Evolutionary conservation across 192 early-diverging fungal genomes (phyloP).

Genomic region (Haplosporangium gracile): DNA sequence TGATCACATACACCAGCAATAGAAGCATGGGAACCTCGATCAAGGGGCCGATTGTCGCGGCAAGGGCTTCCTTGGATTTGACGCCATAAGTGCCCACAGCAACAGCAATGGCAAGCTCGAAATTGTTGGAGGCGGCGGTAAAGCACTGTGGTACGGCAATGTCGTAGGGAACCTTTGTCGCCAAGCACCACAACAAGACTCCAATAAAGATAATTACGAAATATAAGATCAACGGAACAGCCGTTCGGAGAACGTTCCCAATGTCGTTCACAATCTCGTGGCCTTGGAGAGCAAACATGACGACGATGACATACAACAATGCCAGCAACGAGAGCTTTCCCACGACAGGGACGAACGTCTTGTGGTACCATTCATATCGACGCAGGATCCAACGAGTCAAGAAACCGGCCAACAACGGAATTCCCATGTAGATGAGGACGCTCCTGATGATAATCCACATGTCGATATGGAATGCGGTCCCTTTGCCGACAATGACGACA

Average conservation of each 20-base stretch:
- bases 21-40: conserved; percentile 80
- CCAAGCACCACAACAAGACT: conserved; percentile 58
- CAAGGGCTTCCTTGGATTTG: conserved; percentile 72
- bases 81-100: conserved; percentile 76
- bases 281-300: conserved; percentile 80
- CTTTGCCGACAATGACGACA: conserved; percentile 63
- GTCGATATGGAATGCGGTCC: conserved; percentile 44
- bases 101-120: conserved; percentile 83
- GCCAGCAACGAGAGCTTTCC: conserved; percentile 69
- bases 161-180: conserved; percentile 57
- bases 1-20: conserved; percentile 64
- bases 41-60: conserved; percentile 75
- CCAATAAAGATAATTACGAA: conserved; percentile 68
- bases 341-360: conserved; percentile 66
- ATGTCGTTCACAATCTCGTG: conserved; percentile 71
- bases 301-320: conserved; percentile 75
- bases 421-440: conserved; percentile 77
- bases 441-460: conserved; percentile 68
- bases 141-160: conserved; percentile 71
- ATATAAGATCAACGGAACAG: conserved; percentile 75
- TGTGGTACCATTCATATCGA: conserved; percentile 66
- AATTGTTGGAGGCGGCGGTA: conserved; percentile 78
- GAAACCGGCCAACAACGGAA: conserved; percentile 71
- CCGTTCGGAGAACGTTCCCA: conserved; percentile 67
- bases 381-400: conserved; percentile 65